These are phyloP conservation scores for Rhodotorula mucilaginosa DNA, from an alignment of 1,284 basidiomycete genomes.

Conservation along the genomic window DNA sequence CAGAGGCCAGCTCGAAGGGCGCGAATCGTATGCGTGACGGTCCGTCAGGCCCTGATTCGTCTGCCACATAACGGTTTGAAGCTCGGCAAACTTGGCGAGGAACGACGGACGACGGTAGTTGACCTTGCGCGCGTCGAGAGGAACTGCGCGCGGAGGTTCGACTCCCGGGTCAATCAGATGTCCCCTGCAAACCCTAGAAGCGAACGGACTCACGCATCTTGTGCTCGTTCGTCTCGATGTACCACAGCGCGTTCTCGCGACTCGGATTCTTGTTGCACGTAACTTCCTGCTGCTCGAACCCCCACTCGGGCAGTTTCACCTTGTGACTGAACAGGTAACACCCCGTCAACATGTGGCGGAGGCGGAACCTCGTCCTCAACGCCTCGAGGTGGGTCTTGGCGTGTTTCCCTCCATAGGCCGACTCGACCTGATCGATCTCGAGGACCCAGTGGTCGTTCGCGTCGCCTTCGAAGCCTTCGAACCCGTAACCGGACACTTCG, in stretches of 20 bases:
- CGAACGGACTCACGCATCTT: constrained; percentile 61
- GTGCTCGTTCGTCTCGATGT: constrained; percentile 82
- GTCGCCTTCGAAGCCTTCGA: constrained; percentile 78
- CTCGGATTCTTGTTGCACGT: constrained; percentile 71
- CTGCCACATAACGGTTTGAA: constrained; percentile 96
- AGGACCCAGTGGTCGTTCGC: constrained; percentile 94
- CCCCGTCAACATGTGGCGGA: constrained; percentile 80
- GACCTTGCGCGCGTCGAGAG: constrained; percentile 68
- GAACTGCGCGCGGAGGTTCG: constrained; percentile 55
- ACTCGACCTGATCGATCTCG: constrained; percentile 65
- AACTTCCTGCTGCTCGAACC: constrained; percentile 93
- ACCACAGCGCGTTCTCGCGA: constrained; percentile 88
- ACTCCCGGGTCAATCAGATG: too few species aligned
- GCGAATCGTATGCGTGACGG: constrained; percentile 88
- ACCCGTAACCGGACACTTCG: constrained; percentile 93
- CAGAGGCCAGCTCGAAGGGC: constrained; percentile 83
- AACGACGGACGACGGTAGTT: constrained; percentile 78
- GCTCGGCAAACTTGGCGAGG: constrained; percentile 82
- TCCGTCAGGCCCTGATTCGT: constrained; percentile 95
- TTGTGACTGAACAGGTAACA: constrained; percentile 99
- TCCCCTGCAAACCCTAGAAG: too few species aligned
- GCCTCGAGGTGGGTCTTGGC: constrained; percentile 72
- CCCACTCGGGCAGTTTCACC: constrained; percentile 96
- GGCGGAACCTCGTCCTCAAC: constrained; percentile 75
- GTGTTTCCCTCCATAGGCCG: constrained; percentile 54